Evolutionary conservation across 2,329 filamentous ascomycete genomes (phyloP).

Genomic region (Trichoderma polysporum): DNA sequence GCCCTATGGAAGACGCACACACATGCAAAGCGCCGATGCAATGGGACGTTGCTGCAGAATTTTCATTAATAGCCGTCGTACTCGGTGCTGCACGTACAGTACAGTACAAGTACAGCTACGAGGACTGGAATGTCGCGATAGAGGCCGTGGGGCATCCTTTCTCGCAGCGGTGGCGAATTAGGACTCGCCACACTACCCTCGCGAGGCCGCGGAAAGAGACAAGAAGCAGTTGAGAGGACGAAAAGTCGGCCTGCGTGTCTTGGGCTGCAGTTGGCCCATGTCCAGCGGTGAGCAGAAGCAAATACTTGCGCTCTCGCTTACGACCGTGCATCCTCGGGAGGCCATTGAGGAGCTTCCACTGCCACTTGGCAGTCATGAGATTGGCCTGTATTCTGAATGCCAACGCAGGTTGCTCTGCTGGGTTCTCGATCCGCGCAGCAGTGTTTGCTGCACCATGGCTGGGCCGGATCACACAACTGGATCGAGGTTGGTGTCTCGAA

Average conservation of each 20-base stretch:
- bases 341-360: not conserved
- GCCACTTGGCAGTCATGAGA: not conserved
- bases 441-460: not conserved
- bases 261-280: conserved; percentile 3
- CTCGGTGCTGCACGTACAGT: not conserved
- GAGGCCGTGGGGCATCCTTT: not conserved
- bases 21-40: conserved; percentile 13
- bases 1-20: conserved; percentile 19
- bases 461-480: not conserved
- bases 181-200: conserved; percentile 18
- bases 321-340: not conserved
- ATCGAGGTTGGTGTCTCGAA: not conserved
- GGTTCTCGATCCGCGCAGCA: not conserved
- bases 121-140: too few species aligned
- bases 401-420: not conserved
- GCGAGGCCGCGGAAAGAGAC: not conserved
- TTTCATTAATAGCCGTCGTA: not conserved
- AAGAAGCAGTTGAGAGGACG: not conserved
- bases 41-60: conserved; percentile 17
- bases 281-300: not conserved
- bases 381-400: not conserved
- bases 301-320: not conserved
- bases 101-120: too few species aligned
- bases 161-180: conserved; percentile 17
- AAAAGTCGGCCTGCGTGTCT: too few species aligned